A percentile compares a stretch with the other conserved stretches of the same genome.
Evolutionary conservation across 2,329 filamentous ascomycete species (phyloP).

Genomic region (Xylariaceae sp.): DNA sequence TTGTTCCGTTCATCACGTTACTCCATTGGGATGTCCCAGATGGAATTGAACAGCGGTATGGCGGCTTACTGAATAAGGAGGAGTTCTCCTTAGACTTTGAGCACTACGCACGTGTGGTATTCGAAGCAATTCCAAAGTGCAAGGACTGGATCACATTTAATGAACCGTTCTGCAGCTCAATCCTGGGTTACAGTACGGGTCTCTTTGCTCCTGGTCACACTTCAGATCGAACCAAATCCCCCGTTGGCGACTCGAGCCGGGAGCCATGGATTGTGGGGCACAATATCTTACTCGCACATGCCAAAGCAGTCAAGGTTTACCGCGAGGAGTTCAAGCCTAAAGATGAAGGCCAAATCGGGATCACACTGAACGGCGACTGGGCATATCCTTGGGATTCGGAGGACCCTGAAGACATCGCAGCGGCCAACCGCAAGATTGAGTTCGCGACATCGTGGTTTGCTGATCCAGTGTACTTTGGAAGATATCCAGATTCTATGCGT

Average conservation of each 20-base stretch:
- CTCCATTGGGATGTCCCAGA: slow-evolving; percentile 88
- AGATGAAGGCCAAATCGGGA: slow-evolving; percentile 74
- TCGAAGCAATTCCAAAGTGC: slow-evolving; percentile 69
- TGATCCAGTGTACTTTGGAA: slow-evolving; percentile 79
- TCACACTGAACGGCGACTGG: slow-evolving; percentile 83
- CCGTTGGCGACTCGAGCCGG: slow-evolving; percentile 67
- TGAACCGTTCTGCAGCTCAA: slow-evolving; percentile 81
- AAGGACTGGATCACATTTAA: slow-evolving; percentile 91
- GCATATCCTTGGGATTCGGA: slow-evolving; percentile 78
- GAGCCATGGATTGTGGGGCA: slow-evolving; percentile 84
- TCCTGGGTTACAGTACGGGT: slow-evolving; percentile 75
- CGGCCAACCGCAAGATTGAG: slow-evolving; percentile 76
- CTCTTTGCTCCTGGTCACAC: slow-evolving; percentile 79
- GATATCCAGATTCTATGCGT: slow-evolving; percentile 80
- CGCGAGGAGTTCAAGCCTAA: slow-evolving; percentile 75
- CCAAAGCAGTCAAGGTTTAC: slow-evolving; percentile 75
- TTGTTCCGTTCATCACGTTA: slow-evolving; percentile 76
- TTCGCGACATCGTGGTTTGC: slow-evolving; percentile 87
- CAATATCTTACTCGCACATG: slow-evolving; percentile 76
- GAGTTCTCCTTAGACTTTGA: slow-evolving; percentile 82
- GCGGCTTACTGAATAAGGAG: slow-evolving; percentile 72
- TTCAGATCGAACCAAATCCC: slow-evolving; percentile 67
- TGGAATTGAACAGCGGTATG: slow-evolving; percentile 73
- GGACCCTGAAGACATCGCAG: slow-evolving; percentile 71
- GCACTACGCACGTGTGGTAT: slow-evolving; percentile 72